A percentile compares a stretch with the other conserved stretches of the same genome.
Evolutionary conservation across 768 basidiomycete species (phyloP).

Genomic region (Paxillus ammoniavirescens): DNA sequence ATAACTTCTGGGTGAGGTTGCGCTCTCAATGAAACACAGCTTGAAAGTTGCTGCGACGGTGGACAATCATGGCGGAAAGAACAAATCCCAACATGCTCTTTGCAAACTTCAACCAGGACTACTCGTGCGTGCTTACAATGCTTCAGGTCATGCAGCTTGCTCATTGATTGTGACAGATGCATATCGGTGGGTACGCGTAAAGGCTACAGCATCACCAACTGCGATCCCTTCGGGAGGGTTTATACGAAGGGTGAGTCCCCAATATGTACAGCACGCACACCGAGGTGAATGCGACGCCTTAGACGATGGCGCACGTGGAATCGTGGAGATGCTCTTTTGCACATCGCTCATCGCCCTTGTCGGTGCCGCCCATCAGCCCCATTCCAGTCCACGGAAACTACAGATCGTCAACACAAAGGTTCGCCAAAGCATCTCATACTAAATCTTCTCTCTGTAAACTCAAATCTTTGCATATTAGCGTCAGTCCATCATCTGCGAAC

Average conservation of each 20-base stretch:
- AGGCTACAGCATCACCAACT: conserved; percentile 97
- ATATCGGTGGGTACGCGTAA: conserved; percentile 93
- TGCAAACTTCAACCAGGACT: conserved; percentile 98
- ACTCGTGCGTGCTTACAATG: conserved; percentile 57
- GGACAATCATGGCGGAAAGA: conserved; percentile 35
- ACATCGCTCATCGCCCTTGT: conserved; percentile 97
- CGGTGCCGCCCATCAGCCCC: conserved; percentile 90
- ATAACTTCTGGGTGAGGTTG: not conserved
- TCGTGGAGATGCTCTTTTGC: conserved; percentile 99
- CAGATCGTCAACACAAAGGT: conserved; percentile 99
- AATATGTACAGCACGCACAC: not conserved
- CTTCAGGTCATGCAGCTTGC: not conserved
- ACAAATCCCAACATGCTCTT: conserved; percentile 63
- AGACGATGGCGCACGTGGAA: conserved; percentile 94
- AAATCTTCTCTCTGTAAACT: conserved; percentile 1
- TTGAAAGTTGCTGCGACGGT: conserved; percentile 1
- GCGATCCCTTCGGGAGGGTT: conserved; percentile 95
- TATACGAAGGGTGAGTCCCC: conserved; percentile 83
- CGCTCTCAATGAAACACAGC: no score
- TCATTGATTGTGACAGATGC: conserved; percentile 48
- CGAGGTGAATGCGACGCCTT: not conserved
- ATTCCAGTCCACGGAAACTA: conserved; percentile 86
- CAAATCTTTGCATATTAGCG: conserved; percentile 47
- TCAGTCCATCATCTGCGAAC: conserved; percentile 98
- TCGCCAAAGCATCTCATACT: conserved; percentile 14